phyloP scores from a whole-genome alignment of 2,329 filamentous ascomycete species.

The Colletotrichum trifolii region DNA sequence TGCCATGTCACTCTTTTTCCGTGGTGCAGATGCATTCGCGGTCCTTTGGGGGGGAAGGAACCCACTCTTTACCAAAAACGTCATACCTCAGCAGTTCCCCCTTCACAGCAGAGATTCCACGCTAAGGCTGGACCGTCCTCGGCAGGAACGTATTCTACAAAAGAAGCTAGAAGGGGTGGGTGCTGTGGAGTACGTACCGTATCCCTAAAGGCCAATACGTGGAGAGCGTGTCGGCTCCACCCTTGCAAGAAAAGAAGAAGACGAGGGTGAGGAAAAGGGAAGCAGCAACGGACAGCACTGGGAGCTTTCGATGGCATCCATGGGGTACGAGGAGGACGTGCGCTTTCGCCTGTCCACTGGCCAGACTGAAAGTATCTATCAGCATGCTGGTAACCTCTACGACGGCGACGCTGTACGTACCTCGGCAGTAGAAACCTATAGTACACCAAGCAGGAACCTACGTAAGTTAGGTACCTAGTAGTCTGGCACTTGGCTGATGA shows the following conservation, averaged over 20 bases:
- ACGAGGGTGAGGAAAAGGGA: not conserved
- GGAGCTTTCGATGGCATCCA: not conserved
- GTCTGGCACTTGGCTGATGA: constrained; percentile 15
- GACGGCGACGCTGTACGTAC: not conserved
- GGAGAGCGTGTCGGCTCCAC: not conserved
- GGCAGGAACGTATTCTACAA: not conserved
- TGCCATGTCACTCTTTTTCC: not conserved
- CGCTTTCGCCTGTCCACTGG: not conserved
- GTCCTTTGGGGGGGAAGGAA: not conserved
- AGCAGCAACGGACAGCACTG: constrained; percentile 1
- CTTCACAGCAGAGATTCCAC: constrained; percentile 17
- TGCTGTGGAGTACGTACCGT: not conserved
- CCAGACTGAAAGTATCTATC: not conserved
- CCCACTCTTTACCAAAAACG: constrained; percentile 24
- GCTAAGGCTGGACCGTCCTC: constrained; percentile 18
- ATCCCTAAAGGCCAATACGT: not conserved
- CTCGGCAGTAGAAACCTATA: not conserved
- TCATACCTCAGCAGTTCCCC: constrained; percentile 21
- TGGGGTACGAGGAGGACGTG: not conserved
- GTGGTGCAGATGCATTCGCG: no score
- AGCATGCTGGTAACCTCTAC: no score
- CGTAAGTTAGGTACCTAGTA: not conserved
- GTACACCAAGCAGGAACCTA: not conserved
- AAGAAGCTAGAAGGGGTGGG: not conserved
- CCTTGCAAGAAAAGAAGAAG: not conserved